Evolutionary conservation across 352 stramenopile genomes (phyloP), one percentile per base, ranked within the genome.

Genomic region (Phytophthora constricta): DNA sequence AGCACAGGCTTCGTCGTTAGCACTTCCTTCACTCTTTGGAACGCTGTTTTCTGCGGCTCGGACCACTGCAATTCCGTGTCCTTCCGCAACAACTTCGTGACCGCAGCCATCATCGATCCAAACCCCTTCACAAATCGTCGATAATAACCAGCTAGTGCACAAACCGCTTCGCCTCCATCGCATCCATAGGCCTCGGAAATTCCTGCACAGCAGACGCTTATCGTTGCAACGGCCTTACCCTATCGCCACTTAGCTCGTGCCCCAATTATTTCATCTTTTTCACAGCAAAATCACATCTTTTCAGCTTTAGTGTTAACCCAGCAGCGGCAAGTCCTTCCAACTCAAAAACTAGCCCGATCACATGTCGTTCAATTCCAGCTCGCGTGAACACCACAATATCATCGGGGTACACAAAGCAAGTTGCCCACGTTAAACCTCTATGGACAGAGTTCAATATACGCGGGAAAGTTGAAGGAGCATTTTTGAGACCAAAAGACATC

Each of bases 101-200:
- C 28, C 1, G 72, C 58, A 1, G 31, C 37, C 37, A 62, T 45
- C 9, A 60, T 67, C 1, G 27, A 17, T 10, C 62, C 66, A 22
- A 75, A 79, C 2, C 42, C 54, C 8, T 47, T 11, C 0, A 77
- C 22, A 31, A 77, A 73, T 13, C 58, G 48, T 3, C 69, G 19
- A 14, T 67, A 66, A 22, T 70, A 74, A 48, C 62, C 1, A n/a
- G 56, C 62, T 16, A 74, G 48, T 72, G 58, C 3, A 76, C 54
- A 33, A 72, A 69, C 1, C 57, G 27, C 28, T 58, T 59, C 5
- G 68, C n/a, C 16, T 43, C 61, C 14, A 17, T 41, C 2, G 10
- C 9, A 23, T 68, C 47, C 28, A 22, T 54, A 0, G 68, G 68
- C 19, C 16, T 39, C 7, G 59, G 54, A n/a, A 11, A 65, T 3